Percentiles rank a stretch among this genome's conserved stretches.
phyloP scores from a whole-genome alignment of 441 rosid genomes.

The Corymbia citriodora region DNA sequence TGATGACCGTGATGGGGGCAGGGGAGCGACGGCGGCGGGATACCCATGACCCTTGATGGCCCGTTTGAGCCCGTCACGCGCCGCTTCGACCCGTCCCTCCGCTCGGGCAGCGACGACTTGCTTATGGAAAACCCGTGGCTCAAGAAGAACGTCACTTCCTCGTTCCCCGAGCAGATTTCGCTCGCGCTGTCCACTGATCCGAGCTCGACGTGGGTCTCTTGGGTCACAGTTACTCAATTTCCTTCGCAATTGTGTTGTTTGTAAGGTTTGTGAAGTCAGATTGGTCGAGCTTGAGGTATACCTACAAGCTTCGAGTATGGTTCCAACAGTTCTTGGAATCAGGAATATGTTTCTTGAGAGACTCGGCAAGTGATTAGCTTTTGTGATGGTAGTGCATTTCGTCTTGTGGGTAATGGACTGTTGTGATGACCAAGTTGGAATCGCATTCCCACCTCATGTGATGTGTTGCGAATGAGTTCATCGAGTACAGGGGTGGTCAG shows the following conservation, averaged over 20 bases:
- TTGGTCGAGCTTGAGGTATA: background rate
- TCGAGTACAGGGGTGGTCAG: background rate
- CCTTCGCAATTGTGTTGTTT: background rate
- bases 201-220: conserved; percentile 56
- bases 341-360: background rate
- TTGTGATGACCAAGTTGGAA: background rate
- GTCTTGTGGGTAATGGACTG: background rate
- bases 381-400: background rate
- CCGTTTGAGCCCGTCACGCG: conserved; percentile 46
- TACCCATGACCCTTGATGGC: conserved; percentile 64
- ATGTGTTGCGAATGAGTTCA: background rate
- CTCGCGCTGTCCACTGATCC: conserved; percentile 30
- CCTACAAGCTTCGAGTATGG: background rate
- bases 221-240: conserved; percentile 57
- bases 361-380: background rate
- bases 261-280: background rate
- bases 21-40: background rate
- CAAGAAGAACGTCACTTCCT: conserved; percentile 33
- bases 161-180: conserved; percentile 49
- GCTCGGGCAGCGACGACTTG: conserved; percentile 54
- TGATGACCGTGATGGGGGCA: too few relatives aligned
- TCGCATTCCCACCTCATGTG: background rate
- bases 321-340: background rate
- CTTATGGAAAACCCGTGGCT: conserved; percentile 46
- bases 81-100: conserved; percentile 45